Percentiles rank a stretch among this genome's conserved stretches.
Evolutionary conservation across 164 flowering plant species (phyloP).

Genomic region (Vitis labrusca): DNA sequence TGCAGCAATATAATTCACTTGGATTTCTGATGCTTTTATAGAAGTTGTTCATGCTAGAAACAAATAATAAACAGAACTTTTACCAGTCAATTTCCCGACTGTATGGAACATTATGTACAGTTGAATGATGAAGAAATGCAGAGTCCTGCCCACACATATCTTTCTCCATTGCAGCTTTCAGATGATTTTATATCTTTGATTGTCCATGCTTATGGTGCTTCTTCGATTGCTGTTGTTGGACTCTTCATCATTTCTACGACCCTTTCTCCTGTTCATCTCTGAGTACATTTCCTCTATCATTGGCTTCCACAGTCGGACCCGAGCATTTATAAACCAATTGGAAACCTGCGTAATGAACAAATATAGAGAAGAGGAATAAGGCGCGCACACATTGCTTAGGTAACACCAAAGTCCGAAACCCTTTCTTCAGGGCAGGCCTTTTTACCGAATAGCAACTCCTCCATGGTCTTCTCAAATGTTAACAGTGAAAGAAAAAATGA

Average conservation of each 20-base stretch:
- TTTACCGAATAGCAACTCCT: too few species aligned
- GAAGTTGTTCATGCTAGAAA: too few species aligned
- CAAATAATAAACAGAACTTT: too few species aligned
- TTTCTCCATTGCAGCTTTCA: too few species aligned
- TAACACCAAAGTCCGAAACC: too few species aligned
- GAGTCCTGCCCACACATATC: too few species aligned
- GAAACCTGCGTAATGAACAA: conserved; percentile 52
- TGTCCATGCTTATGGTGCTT: conserved; percentile 20
- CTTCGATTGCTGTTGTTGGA: conserved; percentile 5
- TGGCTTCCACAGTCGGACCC: conserved; percentile 67
- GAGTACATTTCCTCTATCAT: conserved; percentile 70
- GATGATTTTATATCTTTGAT: conserved; percentile 14
- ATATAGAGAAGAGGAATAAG: background rate
- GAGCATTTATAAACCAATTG: conserved; percentile 63
- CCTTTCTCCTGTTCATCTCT: conserved; percentile 51
- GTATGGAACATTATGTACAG: conserved; percentile 8
- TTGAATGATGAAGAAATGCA: background rate
- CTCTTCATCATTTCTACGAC: conserved; percentile 22
- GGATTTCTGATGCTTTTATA: too few species aligned
- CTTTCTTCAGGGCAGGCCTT: too few species aligned
- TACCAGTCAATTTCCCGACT: background rate
- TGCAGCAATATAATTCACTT: too few species aligned
- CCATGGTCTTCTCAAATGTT: too few species aligned
- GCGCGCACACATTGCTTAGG: too few species aligned
- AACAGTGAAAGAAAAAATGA: too few species aligned